Conservation (phyloP, 768 basidiomycete genomes). For the Calvatia gigantea region DNA sequence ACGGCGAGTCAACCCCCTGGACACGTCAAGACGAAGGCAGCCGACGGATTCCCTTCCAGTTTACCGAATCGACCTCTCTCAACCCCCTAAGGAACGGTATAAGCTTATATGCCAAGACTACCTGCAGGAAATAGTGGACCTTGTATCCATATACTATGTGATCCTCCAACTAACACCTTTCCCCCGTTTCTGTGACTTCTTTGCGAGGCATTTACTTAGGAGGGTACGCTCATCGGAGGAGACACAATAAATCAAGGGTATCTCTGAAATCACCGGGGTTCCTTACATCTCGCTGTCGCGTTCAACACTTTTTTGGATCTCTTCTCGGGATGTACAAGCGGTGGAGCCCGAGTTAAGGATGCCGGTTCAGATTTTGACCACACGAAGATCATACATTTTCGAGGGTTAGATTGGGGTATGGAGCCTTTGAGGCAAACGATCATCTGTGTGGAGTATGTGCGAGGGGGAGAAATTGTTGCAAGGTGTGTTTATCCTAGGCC, state of each 20-base stretch:
- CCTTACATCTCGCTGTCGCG: slow-evolving; percentile 32
- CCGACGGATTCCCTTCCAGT: not conserved
- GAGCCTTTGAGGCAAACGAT: slow-evolving; percentile 29
- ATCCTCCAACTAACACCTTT: slow-evolving; percentile 21
- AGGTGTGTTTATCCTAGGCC: slow-evolving; percentile 19
- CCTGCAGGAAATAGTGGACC: slow-evolving; percentile 21
- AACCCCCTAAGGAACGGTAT: slow-evolving; percentile 27
- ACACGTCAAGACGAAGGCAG: not conserved
- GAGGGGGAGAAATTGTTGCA: slow-evolving; percentile 28
- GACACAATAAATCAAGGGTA: slow-evolving; percentile 30
- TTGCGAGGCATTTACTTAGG: slow-evolving; percentile 24
- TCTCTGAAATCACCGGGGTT: slow-evolving; percentile 24
- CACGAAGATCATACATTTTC: slow-evolving; percentile 31
- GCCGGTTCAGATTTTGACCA: slow-evolving; percentile 12
- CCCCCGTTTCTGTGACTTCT: slow-evolving; percentile 21
- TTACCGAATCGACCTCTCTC: slow-evolving; percentile 30
- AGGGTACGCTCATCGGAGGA: slow-evolving; percentile 30
- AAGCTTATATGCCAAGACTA: slow-evolving; percentile 28
- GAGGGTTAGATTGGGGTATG: slow-evolving; percentile 37
- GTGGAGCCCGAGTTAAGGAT: slow-evolving; percentile 25
- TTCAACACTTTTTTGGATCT: slow-evolving; percentile 37
- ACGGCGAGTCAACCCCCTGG: no score
- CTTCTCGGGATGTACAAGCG: slow-evolving; percentile 36
- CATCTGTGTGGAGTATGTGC: slow-evolving; percentile 31
- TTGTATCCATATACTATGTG: slow-evolving; percentile 26